These are phyloP conservation scores for Saccharomyces hybrid DNA, from an alignment of 1,139 yeast species.

Conservation along the genomic window DNA sequence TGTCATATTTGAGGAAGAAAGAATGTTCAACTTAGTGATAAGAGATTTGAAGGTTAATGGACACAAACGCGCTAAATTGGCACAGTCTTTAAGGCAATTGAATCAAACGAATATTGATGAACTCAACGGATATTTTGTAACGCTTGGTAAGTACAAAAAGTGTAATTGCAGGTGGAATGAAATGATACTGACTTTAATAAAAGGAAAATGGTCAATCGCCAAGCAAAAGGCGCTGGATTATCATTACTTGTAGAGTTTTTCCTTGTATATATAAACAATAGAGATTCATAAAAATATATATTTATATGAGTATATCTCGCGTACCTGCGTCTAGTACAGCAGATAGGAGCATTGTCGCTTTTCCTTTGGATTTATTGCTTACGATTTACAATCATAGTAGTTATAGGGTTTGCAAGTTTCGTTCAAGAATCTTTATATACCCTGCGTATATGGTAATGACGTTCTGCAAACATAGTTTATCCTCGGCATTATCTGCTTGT, in stretches of 20 bases:
- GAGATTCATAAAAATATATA: neutral
- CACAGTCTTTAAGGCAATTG: slow-evolving; percentile 50
- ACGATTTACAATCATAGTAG: neutral
- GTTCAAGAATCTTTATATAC: slow-evolving; percentile 19
- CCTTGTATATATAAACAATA: neutral
- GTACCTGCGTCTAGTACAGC: no score
- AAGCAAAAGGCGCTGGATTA: slow-evolving; percentile 17
- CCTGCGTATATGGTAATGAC: slow-evolving; percentile 16
- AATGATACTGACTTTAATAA: slow-evolving; percentile 43
- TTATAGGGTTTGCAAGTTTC: slow-evolving; percentile 10
- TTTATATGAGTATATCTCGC: neutral
- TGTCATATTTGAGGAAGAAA: slow-evolving; percentile 32
- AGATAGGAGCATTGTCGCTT: neutral
- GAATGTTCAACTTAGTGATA: slow-evolving; percentile 40
- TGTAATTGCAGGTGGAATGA: slow-evolving; percentile 42
- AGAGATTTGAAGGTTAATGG: slow-evolving; percentile 39
- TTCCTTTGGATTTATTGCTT: neutral
- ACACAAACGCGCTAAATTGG: slow-evolving; percentile 57
- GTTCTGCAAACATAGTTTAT: slow-evolving; percentile 9
- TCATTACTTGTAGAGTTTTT: neutral
- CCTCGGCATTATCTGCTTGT: slow-evolving; percentile 12
- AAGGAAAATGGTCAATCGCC: slow-evolving; percentile 32
- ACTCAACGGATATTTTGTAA: slow-evolving; percentile 58
- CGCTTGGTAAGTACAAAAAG: slow-evolving; percentile 41
- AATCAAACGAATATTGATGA: slow-evolving; percentile 55